These are phyloP conservation scores for Eutrema salsugineum DNA, from an alignment of 441 rosid genomes.

Conservation along the genomic window DNA sequence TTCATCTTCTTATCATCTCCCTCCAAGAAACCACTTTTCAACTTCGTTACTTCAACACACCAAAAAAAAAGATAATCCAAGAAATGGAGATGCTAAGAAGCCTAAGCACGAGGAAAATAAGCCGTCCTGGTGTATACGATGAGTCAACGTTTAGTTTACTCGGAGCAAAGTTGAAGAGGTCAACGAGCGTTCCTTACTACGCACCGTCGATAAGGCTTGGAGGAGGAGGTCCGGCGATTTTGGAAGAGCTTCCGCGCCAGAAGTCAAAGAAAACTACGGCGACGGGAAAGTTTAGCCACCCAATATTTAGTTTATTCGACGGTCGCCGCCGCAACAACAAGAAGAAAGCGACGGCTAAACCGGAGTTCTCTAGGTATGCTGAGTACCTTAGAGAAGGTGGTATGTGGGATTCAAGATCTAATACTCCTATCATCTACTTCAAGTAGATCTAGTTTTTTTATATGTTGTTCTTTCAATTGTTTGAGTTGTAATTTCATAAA, in stretches of 20 bases:
- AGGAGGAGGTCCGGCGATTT: background rate
- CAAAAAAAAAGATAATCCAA: background rate
- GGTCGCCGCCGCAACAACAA: background rate
- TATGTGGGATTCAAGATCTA: slow-evolving; percentile 16
- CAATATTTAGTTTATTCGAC: slow-evolving; percentile 1
- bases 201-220: slow-evolving; percentile 4
- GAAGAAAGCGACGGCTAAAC: slow-evolving; percentile 3
- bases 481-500: background rate
- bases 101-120: background rate
- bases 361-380: slow-evolving; percentile 11
- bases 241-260: background rate
- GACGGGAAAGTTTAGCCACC: slow-evolving; percentile 13
- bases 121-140: background rate
- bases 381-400: slow-evolving; percentile 20
- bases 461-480: background rate
- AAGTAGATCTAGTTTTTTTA: background rate
- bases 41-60: background rate
- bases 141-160: slow-evolving; percentile 1
- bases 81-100: background rate
- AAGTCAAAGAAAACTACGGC: background rate
- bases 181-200: slow-evolving; percentile 3
- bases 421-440: slow-evolving; percentile 4
- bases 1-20: background rate
- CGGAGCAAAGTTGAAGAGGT: background rate
- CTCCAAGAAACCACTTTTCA: background rate